A percentile compares a stretch with the other conserved stretches of the same genome.
Evolutionary conservation across 208 protist genomes (phyloP).

Genomic region (Trypanosoma congolense): DNA sequence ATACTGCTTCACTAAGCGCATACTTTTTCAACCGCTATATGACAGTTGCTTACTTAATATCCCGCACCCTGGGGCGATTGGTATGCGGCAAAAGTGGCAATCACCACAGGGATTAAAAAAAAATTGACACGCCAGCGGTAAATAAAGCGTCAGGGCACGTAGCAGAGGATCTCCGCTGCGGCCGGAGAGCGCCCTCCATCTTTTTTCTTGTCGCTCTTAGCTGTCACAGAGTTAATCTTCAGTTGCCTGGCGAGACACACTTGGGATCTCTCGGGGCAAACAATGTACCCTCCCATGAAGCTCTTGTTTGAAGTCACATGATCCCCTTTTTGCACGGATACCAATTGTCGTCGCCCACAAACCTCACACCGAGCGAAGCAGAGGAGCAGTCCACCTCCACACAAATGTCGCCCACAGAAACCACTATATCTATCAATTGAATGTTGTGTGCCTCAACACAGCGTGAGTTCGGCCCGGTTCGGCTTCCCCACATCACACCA

Average conservation of each 20-base stretch:
- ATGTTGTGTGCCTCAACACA: constrained; percentile 15
- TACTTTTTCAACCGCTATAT: too few species aligned
- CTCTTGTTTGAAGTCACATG: constrained; percentile 9
- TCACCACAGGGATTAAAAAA: too few species aligned
- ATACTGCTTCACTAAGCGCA: too few species aligned
- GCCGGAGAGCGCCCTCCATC: too few species aligned
- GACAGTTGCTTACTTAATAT: too few species aligned
- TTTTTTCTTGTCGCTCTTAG: not conserved
- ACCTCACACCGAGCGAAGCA: constrained; percentile 4
- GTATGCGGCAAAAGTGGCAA: too few species aligned
- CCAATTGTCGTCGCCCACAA: constrained; percentile 10
- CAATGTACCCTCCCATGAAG: constrained; percentile 21
- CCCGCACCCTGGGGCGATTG: too few species aligned
- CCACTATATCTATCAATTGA: not conserved
- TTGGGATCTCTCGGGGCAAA: constrained; percentile 33
- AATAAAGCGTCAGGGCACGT: too few species aligned
- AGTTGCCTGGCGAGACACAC: constrained; percentile 26
- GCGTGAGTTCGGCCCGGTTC: constrained; percentile 12
- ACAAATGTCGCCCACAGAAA: constrained; percentile 17
- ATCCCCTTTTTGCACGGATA: constrained; percentile 8
- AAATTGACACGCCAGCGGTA: too few species aligned
- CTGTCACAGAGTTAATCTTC: not conserved
- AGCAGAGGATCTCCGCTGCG: too few species aligned
- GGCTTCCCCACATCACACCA: constrained; percentile 16
- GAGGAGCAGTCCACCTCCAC: constrained; percentile 15